Base-by-base conservation (phyloP, 495 filamentous ascomycete species). In the Penicillium desertorum region DNA sequence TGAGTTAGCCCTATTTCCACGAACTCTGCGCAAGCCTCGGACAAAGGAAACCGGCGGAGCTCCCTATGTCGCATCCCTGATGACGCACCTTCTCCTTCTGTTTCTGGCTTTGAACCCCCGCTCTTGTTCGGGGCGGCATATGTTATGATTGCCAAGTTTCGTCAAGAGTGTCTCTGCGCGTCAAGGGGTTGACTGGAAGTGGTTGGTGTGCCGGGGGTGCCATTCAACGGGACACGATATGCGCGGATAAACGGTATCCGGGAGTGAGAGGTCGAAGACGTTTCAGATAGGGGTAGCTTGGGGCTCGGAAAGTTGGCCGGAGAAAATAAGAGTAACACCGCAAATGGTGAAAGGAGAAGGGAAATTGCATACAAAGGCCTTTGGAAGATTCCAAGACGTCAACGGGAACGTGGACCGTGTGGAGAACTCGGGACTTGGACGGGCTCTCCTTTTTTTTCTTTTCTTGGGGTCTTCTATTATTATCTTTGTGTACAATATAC, bases 71-170 rank as follows among this genome's bases (percentile, higher is more conserved):
- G 44, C 54, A 29, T 32, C 29, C 43, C 12, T n/a, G 19, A 34
- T 34, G 16, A 76, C 80, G 58, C 62, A 96, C 92, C 88, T 96
- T 96, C 72, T 88, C 88, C 81, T 93, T 96, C 69, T 88, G 88
- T 78, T 92, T 92, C 75, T 94, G 89, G 82, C 87, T 88, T 80
- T 91, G 88, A 75, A 88, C 81, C 81, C 94, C 92, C 76, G 88
- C 87, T 82, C 89, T 92, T 56, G 82, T 84, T 81, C 85, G 91
- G 67, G 73, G 72, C 77, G 76, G 80, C 80, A 83, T 83, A 75
- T 75, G 76, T 78, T 70, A 72, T 60, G 65, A 67, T 68, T 51
- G 51, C 61, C 64, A 60, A 46, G 59, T 41, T 44, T 51, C 51
- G 39, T 39, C 55, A 57, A 60, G 62, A 62, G 62, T 59, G 63